Conservation (phyloP, 805 yeast genomes). For the Teunomyces pallodes region DNA sequence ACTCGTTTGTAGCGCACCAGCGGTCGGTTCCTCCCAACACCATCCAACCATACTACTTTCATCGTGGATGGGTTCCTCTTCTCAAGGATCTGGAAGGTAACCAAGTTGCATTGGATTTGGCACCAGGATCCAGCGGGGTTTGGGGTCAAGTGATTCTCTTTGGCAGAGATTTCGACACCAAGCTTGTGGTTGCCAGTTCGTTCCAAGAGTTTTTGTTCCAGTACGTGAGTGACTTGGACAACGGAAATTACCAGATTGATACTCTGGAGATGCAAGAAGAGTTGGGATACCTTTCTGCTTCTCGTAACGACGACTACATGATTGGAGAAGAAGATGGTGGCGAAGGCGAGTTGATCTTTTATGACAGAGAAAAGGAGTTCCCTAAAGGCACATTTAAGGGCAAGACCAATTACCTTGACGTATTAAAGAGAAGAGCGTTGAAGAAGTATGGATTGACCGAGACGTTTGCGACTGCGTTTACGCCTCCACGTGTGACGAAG, state of each 20-base stretch:
- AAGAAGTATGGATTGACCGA: conserved; percentile 39
- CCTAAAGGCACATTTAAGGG: conserved; percentile 24
- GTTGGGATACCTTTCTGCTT: conserved; percentile 35
- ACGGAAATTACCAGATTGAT: conserved; percentile 41
- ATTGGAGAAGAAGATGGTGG: conserved; percentile 47
- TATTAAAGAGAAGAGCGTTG: conserved; percentile 41
- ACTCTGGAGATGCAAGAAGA: conserved; percentile 27
- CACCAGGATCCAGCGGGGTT: conserved; percentile 63
- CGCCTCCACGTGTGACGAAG: conserved; percentile 26
- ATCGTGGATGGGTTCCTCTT: conserved; percentile 76
- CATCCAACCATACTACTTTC: conserved; percentile 34
- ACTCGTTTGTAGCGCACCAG: conserved; percentile 32
- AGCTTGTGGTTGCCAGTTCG: conserved; percentile 67
- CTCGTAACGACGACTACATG: conserved; percentile 40
- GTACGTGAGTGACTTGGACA: conserved; percentile 40
- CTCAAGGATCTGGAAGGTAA: conserved; percentile 88
- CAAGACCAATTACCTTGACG: conserved; percentile 37
- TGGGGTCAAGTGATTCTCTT: conserved; percentile 91
- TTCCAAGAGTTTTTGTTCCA: conserved; percentile 40
- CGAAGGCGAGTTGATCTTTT: conserved; percentile 40
- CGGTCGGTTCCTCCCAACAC: conserved; percentile 38
- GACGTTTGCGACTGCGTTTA: conserved; percentile 35
- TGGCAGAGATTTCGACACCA: conserved; percentile 92
- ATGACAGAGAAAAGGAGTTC: conserved; percentile 38
- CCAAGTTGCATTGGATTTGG: conserved; percentile 83